Evolutionary conservation across 1,284 basidiomycete species (phyloP).

Genomic region (Anthracocystis walkeri): DNA sequence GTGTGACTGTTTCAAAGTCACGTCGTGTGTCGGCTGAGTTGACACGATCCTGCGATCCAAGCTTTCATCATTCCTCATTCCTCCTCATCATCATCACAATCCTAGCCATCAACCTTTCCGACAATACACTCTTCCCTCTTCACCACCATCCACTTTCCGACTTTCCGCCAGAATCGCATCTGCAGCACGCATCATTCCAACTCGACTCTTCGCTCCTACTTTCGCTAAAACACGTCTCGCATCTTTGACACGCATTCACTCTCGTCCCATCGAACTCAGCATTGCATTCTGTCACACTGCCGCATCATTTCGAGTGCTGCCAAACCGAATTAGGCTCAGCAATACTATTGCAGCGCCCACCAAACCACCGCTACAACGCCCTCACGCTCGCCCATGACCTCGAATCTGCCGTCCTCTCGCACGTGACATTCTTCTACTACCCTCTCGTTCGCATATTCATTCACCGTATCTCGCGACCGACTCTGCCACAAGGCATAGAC

Average conservation of each 20-base stretch:
- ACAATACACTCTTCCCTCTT: neutral
- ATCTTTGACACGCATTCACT: too few relatives aligned
- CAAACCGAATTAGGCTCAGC: too few relatives aligned
- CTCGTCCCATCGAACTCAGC: neutral
- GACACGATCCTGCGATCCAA: constrained; percentile 9
- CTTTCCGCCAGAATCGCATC: constrained; percentile 4
- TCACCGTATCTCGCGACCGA: constrained; percentile 4
- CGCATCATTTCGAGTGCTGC: neutral
- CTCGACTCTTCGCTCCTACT: neutral
- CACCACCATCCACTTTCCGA: neutral
- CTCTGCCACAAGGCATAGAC: neutral
- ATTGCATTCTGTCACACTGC: neutral
- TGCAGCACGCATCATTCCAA: neutral
- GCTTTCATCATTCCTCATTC: constrained; percentile 21
- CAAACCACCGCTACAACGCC: neutral
- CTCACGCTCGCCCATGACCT: constrained; percentile 12
- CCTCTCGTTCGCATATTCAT: constrained; percentile 4
- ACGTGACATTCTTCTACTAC: constrained; percentile 12
- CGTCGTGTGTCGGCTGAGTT: constrained; percentile 18
- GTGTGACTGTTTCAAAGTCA: constrained; percentile 8
- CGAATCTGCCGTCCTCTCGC: neutral
- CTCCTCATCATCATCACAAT: constrained; percentile 1
- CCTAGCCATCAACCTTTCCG: neutral
- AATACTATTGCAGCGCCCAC: neutral
- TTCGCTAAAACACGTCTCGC: neutral